Base-by-base conservation (phyloP, 495 filamentous ascomycete species). In the Staphylotrichum longicolle region DNA sequence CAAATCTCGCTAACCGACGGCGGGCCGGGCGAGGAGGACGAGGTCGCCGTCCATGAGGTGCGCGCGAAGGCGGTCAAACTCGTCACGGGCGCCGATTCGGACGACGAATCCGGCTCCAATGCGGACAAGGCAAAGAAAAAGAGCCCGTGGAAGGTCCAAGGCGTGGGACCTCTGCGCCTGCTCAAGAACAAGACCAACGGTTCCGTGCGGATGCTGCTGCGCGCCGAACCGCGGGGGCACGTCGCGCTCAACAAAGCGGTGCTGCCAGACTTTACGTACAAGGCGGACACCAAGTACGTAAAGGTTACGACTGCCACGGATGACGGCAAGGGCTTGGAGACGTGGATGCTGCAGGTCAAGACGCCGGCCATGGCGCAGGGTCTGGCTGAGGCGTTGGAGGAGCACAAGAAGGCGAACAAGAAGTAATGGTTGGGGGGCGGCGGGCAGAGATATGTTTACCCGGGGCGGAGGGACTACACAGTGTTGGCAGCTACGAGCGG, bases 21-120 rank as follows among this genome's bases (percentile, higher is more conserved):
- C 59, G 82, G 85, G 32, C 83, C 83, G 48, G 89, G 87, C 7
- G 88, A 91, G 69, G 88, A 91, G 67, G 78, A 90, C 60, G 89
- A 93, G 68, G 76, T 80, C 37, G 74, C 85, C 27, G 64, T 88
- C 5, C 80, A 85, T 66, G 84, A 90, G 62, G 78, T 84, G 12
- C 83, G 83, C 48, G 82, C 83, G 42, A 88, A 86, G 67, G 87
- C 80, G 8, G 67, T 86, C 58, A 85, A 86, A 66, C 78, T 74
- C 32, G 68, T 75, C 20, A 63, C 70, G 12, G 68, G 66, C 7
- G 62, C 67, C 20, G 68, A 70, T 11, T 72, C 64, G 15, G 69
- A 72, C n/a, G 72, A 81, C 15, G 75, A 76, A 1, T 65, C 67
- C 3, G 60, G 64, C 47, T 59, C 62, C 20, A 62, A 66, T 32